Evolutionary conservation across 2,329 filamentous ascomycete genomes (phyloP).

Genomic region (Teratosphaeria nubilosa): DNA sequence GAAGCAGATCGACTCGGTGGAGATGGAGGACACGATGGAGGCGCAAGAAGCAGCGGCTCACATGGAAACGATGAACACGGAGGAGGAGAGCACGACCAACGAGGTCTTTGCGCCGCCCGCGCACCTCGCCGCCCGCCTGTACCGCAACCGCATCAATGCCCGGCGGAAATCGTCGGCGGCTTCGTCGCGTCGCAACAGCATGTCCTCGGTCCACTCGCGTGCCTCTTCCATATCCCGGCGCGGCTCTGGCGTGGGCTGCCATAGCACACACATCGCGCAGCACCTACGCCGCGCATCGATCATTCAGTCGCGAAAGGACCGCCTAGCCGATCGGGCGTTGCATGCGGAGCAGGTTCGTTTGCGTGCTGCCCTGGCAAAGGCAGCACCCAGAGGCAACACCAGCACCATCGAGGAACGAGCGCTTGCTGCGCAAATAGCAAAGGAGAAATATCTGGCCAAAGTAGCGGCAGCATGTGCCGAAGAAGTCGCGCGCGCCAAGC

Average conservation of each 20-base stretch:
- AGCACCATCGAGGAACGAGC: constrained; percentile 65
- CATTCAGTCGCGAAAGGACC: constrained; percentile 68
- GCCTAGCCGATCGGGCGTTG: constrained; percentile 67
- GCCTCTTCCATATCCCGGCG: constrained; percentile 50
- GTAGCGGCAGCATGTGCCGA: constrained; percentile 73
- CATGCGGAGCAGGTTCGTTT: constrained; percentile 76
- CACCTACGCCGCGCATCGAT: constrained; percentile 72
- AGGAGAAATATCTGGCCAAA: constrained; percentile 71
- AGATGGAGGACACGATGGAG: not conserved
- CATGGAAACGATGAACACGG: constrained; percentile 1
- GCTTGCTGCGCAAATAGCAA: constrained; percentile 64
- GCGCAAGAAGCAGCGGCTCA: not conserved
- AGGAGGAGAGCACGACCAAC: constrained; percentile 1
- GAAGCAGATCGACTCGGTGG: not conserved
- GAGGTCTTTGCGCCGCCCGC: constrained; percentile 56
- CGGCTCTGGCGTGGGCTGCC: constrained; percentile 32
- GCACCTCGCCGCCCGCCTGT: constrained; percentile 69
- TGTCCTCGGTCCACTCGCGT: constrained; percentile 65
- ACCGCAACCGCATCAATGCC: constrained; percentile 48
- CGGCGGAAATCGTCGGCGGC: constrained; percentile 64
- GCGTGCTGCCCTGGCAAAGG: constrained; percentile 63
- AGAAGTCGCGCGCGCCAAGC: constrained; percentile 73
- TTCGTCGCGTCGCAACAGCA: constrained; percentile 69
- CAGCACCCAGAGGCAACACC: constrained; percentile 47
- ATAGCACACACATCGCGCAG: constrained; percentile 69